Evolutionary conservation across 768 basidiomycete species (phyloP).

Genomic region (Tubosaeta brunneosetosa): DNA sequence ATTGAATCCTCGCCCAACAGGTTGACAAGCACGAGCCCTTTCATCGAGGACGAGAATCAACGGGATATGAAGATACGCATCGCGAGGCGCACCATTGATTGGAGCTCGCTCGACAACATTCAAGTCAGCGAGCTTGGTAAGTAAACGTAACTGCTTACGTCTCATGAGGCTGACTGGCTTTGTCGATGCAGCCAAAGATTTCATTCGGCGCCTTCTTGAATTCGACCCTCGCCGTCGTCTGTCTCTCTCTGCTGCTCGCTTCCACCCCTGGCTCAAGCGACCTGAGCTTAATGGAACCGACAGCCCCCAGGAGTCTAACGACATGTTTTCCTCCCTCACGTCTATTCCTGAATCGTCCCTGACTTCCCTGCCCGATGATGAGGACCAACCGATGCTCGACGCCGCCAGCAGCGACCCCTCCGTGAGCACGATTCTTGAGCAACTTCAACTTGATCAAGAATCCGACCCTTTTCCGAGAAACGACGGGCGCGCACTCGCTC

Average conservation of each 20-base stretch:
- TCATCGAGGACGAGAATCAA: conserved; percentile 68
- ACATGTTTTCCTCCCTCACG: conserved; percentile 6
- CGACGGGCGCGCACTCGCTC: conserved; percentile 29
- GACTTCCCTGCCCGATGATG: conserved; percentile 21
- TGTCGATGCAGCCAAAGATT: conserved; percentile 55
- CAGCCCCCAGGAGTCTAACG: not conserved
- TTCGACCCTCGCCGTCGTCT: conserved; percentile 63
- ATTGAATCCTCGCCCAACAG: conserved; percentile 33
- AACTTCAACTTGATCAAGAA: conserved; percentile 30
- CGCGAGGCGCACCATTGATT: conserved; percentile 55
- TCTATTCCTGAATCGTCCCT: conserved; percentile 17
- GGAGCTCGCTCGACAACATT: conserved; percentile 41
- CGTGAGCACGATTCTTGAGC: conserved; percentile 31
- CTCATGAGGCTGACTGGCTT: not conserved
- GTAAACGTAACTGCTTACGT: conserved; percentile 8
- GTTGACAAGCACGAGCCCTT: conserved; percentile 75
- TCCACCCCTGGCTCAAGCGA: conserved; percentile 70
- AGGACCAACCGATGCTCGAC: conserved; percentile 17
- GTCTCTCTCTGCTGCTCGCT: conserved; percentile 61
- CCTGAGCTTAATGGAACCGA: not conserved
- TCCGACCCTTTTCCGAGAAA: conserved; percentile 7
- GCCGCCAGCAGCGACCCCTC: conserved; percentile 13
- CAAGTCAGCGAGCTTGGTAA: conserved; percentile 46
- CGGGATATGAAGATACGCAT: conserved; percentile 61
- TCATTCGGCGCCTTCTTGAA: conserved; percentile 63